These are phyloP conservation scores for Fusarium miscanthi DNA, from an alignment of 2,329 filamentous ascomycete genomes.

Conservation along the genomic window DNA sequence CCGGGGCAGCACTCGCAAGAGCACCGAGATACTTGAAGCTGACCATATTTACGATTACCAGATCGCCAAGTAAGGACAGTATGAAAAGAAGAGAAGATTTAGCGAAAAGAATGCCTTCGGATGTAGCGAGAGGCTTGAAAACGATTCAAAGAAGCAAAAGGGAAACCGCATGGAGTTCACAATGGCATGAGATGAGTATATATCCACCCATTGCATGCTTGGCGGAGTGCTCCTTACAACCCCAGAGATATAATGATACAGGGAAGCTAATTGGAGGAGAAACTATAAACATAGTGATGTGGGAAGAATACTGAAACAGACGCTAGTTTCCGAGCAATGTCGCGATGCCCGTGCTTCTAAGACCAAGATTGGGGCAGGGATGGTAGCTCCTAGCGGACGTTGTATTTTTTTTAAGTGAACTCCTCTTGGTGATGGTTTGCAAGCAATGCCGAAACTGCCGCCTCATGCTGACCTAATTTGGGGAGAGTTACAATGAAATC, in stretches of 20 bases:
- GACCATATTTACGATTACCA: conserved; percentile 38
- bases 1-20: conserved; percentile 45
- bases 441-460: conserved; percentile 6
- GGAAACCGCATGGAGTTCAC: not conserved
- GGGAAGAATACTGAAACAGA: conserved; percentile 38
- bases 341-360: not conserved
- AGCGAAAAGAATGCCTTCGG: not conserved
- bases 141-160: not conserved
- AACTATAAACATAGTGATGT: conserved; percentile 22
- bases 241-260: conserved; percentile 20
- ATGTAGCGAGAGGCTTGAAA: conserved; percentile 1
- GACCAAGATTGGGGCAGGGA: not conserved
- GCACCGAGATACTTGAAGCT: conserved; percentile 43
- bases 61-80: conserved; percentile 16
- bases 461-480: not conserved
- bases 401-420: not conserved
- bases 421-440: not conserved
- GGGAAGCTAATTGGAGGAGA: conserved; percentile 42
- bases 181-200: conserved; percentile 10
- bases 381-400: not conserved
- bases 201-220: conserved; percentile 10
- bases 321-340: not conserved
- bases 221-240: conserved; percentile 12
- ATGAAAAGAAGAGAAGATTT: not conserved
- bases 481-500: not conserved